Evolutionary conservation across 1,284 basidiomycete genomes (phyloP).

Genomic region (Athelia sp.): DNA sequence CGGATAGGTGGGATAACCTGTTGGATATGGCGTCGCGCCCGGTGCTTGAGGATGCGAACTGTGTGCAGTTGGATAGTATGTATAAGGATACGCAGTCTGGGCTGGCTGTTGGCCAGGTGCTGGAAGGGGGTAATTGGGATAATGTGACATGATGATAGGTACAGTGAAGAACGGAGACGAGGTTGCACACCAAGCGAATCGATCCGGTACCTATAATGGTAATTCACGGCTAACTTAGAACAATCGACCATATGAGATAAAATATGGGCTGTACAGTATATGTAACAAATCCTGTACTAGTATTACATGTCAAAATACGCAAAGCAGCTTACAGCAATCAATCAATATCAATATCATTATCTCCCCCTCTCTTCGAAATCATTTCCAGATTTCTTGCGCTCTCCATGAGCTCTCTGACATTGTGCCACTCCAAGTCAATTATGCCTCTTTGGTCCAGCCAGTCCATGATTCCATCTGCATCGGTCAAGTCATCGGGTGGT

Average conservation of each 20-base stretch:
- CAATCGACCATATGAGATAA: too few species aligned
- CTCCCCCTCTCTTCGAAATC: slow-evolving; percentile 37
- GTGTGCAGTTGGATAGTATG: too few species aligned
- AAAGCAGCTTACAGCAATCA: not conserved
- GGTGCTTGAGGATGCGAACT: not conserved
- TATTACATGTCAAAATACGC: too few species aligned
- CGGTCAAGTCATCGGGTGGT: slow-evolving; percentile 58
- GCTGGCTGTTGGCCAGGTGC: not conserved
- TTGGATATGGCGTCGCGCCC: not conserved
- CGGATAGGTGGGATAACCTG: not conserved
- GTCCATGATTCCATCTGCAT: slow-evolving; percentile 74
- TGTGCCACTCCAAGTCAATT: slow-evolving; percentile 65
- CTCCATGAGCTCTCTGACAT: slow-evolving; percentile 68
- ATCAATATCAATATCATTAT: slow-evolving; percentile 28
- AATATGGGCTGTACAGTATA: too few species aligned
- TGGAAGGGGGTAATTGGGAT: not conserved
- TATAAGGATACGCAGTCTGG: not conserved
- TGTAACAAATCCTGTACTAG: too few species aligned
- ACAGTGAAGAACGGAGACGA: too few species aligned
- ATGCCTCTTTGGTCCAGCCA: slow-evolving; percentile 74
- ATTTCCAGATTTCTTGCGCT: slow-evolving; percentile 59
- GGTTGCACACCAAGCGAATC: too few species aligned
- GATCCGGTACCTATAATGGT: too few species aligned
- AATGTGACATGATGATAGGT: too few species aligned
- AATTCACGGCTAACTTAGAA: too few species aligned